A percentile compares a stretch with the other conserved stretches of the same genome.
Conservation (phyloP, 139 green algal species). For the Pedinophyceae sp. region DNA sequence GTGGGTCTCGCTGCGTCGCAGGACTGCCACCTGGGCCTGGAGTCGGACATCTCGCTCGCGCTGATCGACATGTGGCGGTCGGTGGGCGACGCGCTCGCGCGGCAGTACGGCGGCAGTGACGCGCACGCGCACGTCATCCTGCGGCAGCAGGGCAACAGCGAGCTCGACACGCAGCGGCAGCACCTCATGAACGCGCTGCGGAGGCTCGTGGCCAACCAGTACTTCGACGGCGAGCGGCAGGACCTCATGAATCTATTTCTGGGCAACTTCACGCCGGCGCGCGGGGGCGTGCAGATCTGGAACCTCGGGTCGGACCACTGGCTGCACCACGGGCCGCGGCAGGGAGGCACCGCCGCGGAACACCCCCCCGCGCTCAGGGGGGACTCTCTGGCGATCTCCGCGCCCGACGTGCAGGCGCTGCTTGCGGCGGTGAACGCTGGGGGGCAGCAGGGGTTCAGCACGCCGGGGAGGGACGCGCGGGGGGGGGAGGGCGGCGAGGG, state of each 20-base stretch:
- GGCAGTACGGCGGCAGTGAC: slow-evolving; percentile 77
- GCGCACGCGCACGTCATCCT: slow-evolving; percentile 82
- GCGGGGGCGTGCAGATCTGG: too few relatives aligned
- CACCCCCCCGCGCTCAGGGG: too few relatives aligned
- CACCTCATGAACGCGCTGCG: slow-evolving; percentile 48
- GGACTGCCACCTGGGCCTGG: slow-evolving; percentile 29
- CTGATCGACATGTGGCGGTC: slow-evolving; percentile 80
- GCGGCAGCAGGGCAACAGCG: slow-evolving; percentile 57
- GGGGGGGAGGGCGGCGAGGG: too few relatives aligned
- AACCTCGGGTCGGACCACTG: too few relatives aligned
- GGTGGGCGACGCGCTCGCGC: slow-evolving; percentile 70
- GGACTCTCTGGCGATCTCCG: too few relatives aligned
- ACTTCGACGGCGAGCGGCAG: slow-evolving; percentile 80
- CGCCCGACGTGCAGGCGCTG: too few relatives aligned
- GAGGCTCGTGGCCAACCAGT: slow-evolving; percentile 77
- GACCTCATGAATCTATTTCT: slow-evolving; percentile 92
- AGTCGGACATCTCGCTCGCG: slow-evolving; percentile 33
- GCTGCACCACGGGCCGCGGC: too few relatives aligned
- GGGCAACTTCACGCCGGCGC: slow-evolving; percentile 46
- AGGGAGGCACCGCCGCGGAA: too few relatives aligned
- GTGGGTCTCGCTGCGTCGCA: too few relatives aligned
- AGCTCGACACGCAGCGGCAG: slow-evolving; percentile 26
- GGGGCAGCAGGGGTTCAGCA: too few relatives aligned
- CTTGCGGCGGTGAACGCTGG: too few relatives aligned
- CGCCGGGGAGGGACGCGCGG: too few relatives aligned